Base-by-base conservation (phyloP, 768 basidiomycete genomes). In the Amanita muscaria region DNA sequence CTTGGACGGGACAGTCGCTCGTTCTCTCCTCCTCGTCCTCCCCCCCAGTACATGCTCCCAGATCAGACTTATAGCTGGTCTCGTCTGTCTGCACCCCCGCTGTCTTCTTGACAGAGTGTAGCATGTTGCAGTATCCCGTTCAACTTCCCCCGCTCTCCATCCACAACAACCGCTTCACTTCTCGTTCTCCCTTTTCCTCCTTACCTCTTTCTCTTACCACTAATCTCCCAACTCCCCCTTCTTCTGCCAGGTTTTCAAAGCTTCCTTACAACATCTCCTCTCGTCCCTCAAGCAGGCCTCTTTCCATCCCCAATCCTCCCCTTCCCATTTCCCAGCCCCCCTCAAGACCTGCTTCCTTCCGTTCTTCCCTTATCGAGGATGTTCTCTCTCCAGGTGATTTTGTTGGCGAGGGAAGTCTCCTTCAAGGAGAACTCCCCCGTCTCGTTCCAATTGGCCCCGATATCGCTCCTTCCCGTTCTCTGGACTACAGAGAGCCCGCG, bases 311-410 rank as follows among this genome's bases (percentile, higher is more conserved):
- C 36, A 40, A 43, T 36, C 34, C 58, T 33, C 44, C 56, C 32
- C 51, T 47, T 42, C 47, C 44, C 25, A 54, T 62, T 22, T 52
- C 56, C 5, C 56, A 59, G 1, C 46, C 57, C 29, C 61, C 67
- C n/a, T 65, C 63, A 14, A 47, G 47, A 40, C 53, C 64, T 37
- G 62, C 62, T 12, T 67, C 65, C 21, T 51, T 62, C 30, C 49
- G 48, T 35, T 72, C 73, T 34, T 69, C 67, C 14, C 53, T 62
- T 42, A 53, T 72, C 41, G 73, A 77, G 48, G 79, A 87, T 57
- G 77, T 89, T 46, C 72, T 92, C 42, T 65, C 64, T 23, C 78
- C 77, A 1, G 87, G 87, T 11, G 88, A 91, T 53, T 51, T 79
- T 52, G 76, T 92, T 21, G 85, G 82, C 22, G 70, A 83, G 49